Evolutionary conservation across 2,329 filamentous ascomycete genomes (phyloP), one percentile per base, ranked within the genome.

Genomic region (Alternaria triticina): DNA sequence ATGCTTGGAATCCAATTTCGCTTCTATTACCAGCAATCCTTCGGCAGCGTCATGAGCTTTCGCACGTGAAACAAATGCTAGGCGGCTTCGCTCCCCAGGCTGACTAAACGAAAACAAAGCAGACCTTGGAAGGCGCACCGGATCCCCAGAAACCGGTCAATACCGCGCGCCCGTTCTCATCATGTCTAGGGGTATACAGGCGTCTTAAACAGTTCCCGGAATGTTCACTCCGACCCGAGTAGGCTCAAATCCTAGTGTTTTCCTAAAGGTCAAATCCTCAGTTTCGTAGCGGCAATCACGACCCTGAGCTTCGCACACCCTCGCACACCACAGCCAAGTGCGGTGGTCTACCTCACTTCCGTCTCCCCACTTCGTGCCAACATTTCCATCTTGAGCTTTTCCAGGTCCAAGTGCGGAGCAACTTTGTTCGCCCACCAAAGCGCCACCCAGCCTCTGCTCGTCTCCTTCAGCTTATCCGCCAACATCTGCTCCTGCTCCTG

Each of bases 371-470:
- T 22, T 51, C 17, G 33, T 15, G 49, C 33, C 9, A 22, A 7
- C 49, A 36, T 51, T 27, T 51, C 28, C 49, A 51, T 51, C 49
- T 51, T 25, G 30, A 57, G 23, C 27, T 20, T 47, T 20, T 49
- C 62, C 27, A 60, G 25, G 17, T 57, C 49, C 23, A 54, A 23
- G 17, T 50, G 36, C 44, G 23, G 40, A n/a, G 50, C 57, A 17
- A 66, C 20, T 22, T 60, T 46, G 30, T 43, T 46, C 22, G 57
- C 33, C 60, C 65, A 68, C 62, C 62, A 64, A 43, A 51, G n/a
- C 6, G 23, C 54, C 12, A 59, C 27, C 62, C 65, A 65, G 23
- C 49, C 56, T 7, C 57, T 57, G 22, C 40, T 30, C 20, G 62
- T 30, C 8, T 58, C 22, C 45, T 59, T 61, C 36, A 70, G 23